Evolutionary conservation across 148 eudicot species (phyloP).

Genomic region (Rhododendron molle): DNA sequence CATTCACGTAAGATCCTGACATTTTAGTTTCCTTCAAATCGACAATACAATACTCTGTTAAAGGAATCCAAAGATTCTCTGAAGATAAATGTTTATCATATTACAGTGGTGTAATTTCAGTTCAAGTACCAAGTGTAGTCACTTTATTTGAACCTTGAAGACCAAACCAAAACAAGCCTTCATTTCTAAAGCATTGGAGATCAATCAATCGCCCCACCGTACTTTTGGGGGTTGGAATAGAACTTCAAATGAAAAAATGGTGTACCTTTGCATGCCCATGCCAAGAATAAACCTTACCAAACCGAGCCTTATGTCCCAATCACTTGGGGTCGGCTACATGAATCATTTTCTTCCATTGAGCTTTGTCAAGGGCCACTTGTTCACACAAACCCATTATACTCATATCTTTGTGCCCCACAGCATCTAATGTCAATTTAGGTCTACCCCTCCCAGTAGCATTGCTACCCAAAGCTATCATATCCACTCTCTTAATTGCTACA

Average conservation of each 20-base stretch:
- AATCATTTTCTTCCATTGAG: too few species aligned
- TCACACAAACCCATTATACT: too few species aligned
- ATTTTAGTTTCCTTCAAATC: background rate
- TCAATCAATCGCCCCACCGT: too few species aligned
- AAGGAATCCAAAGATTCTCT: background rate
- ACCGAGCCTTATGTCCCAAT: too few species aligned
- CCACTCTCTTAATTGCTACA: too few species aligned
- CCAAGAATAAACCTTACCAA: background rate
- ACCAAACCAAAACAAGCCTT: background rate
- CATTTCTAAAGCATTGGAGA: background rate
- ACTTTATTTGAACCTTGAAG: background rate
- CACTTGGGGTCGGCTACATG: too few species aligned
- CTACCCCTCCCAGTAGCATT: too few species aligned
- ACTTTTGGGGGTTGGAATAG: background rate
- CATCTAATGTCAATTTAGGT: too few species aligned
- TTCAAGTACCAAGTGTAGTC: background rate
- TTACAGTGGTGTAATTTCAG: constrained; percentile 2
- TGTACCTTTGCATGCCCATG: background rate
- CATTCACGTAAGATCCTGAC: background rate
- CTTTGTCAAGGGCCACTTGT: too few species aligned
- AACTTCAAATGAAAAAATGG: background rate
- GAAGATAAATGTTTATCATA: background rate
- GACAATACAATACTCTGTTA: background rate
- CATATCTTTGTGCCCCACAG: too few species aligned
- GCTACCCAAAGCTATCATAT: too few species aligned